These are phyloP conservation scores for Pythium pyrilobum DNA, from an alignment of 352 stramenopile species.

Conservation along the genomic window DNA sequence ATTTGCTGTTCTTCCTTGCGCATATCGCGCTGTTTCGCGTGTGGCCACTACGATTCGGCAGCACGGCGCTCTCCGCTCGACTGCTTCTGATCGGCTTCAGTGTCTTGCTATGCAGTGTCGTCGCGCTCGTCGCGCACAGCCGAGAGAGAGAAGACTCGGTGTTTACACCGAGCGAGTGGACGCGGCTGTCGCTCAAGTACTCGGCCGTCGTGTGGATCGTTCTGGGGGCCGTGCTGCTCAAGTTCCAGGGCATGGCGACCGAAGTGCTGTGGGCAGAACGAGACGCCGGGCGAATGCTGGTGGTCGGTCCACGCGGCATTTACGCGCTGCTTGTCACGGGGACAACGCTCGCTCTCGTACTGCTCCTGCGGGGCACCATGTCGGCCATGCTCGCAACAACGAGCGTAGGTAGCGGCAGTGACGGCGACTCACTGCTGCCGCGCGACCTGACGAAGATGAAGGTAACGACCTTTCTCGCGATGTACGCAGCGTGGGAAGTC, in stretches of 20 bases:
- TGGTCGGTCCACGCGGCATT: conserved; percentile 4
- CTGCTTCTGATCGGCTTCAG: background rate
- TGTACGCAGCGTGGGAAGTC: conserved; percentile 16
- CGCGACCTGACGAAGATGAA: background rate
- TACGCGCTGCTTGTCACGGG: background rate
- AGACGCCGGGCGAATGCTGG: background rate
- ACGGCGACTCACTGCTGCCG: background rate
- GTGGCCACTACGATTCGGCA: conserved; percentile 5
- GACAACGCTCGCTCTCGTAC: conserved; percentile 5
- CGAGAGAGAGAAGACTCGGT: background rate
- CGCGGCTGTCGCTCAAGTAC: conserved; percentile 4
- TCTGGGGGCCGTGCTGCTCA: conserved; percentile 9
- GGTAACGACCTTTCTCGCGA: background rate
- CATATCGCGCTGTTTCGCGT: conserved; percentile 15
- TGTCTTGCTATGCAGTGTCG: background rate
- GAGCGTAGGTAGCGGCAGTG: background rate
- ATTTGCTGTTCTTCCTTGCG: conserved; percentile 12
- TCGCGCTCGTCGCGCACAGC: background rate
- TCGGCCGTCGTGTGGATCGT: conserved; percentile 15
- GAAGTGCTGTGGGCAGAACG: conserved; percentile 12
- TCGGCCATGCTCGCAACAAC: background rate
- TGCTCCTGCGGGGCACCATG: conserved; percentile 4
- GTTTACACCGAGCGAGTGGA: conserved; percentile 1
- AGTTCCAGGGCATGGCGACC: background rate
- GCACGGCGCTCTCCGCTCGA: background rate